Evolutionary conservation across 2,329 filamentous ascomycete genomes (phyloP).

Genomic region (Scorias spongiosa): DNA sequence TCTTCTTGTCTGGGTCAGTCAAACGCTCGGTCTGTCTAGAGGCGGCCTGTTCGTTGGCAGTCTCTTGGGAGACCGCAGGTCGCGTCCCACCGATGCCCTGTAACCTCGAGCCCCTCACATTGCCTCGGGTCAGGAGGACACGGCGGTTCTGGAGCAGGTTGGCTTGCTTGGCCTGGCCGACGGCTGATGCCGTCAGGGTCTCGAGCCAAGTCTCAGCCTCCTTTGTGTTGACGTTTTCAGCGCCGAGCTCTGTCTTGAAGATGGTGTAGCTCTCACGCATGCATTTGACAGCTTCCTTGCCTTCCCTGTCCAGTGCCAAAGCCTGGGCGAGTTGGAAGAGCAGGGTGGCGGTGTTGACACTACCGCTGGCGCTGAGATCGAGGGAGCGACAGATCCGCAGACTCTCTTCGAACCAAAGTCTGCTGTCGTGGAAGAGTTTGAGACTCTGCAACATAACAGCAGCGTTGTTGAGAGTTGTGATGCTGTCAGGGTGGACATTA

Average conservation of each 20-base stretch:
- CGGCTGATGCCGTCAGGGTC: conserved; percentile 88
- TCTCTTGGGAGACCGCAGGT: conserved; percentile 43
- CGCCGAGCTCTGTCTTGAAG: conserved; percentile 73
- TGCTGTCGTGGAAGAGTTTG: conserved; percentile 87
- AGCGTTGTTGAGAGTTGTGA: conserved; percentile 96
- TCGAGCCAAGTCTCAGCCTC: conserved; percentile 95
- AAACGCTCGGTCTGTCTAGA: neutral
- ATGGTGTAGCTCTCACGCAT: conserved; percentile 97
- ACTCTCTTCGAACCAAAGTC: conserved; percentile 92
- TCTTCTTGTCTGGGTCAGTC: conserved; percentile 40
- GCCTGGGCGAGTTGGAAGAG: conserved; percentile 96
- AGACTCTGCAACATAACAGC: conserved; percentile 96
- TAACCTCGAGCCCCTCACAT: conserved; percentile 42
- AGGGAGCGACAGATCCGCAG: conserved; percentile 77
- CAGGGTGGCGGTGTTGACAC: conserved; percentile 79
- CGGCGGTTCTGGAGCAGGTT: conserved; percentile 34
- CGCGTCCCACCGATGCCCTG: conserved; percentile 30
- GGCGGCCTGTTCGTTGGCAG: conserved; percentile 2
- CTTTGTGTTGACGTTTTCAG: conserved; percentile 93
- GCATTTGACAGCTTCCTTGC: conserved; percentile 74
- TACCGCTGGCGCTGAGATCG: conserved; percentile 61
- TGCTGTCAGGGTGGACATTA: conserved; percentile 77
- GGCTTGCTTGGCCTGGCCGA: conserved; percentile 83
- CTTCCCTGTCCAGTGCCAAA: conserved; percentile 85
- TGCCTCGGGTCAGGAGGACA: conserved; percentile 27